A percentile compares a stretch with the other conserved stretches of the same genome.
phyloP scores from a whole-genome alignment of 108 stramenopile species.

The Cyclotella choctawhatcheeana region DNA sequence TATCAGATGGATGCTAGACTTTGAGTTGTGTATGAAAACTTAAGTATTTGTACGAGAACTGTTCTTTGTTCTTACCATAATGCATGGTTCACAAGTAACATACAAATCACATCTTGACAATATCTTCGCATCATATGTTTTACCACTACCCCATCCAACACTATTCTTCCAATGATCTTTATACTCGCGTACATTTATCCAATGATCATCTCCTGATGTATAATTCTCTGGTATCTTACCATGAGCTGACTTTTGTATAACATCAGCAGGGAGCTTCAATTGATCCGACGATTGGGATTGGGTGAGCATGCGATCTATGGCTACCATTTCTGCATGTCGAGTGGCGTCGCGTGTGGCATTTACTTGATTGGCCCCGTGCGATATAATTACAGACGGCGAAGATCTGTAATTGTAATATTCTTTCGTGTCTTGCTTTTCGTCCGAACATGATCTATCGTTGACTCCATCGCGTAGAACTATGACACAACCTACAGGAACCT shows the following conservation, averaged over 20 bases:
- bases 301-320: slow-evolving; percentile 83
- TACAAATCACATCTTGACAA: slow-evolving; percentile 66
- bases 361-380: slow-evolving; percentile 89
- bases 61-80: slow-evolving; percentile 58
- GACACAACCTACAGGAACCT: slow-evolving; percentile 91
- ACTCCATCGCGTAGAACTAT: slow-evolving; percentile 61
- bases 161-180: slow-evolving; percentile 61
- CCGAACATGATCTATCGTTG: slow-evolving; percentile 1
- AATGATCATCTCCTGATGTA: slow-evolving; percentile 43
- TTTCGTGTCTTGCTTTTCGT: background rate
- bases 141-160: slow-evolving; percentile 63
- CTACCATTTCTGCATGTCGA: slow-evolving; percentile 85
- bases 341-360: slow-evolving; percentile 88
- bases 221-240: slow-evolving; percentile 33
- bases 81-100: slow-evolving; percentile 91
- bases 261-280: slow-evolving; percentile 56
- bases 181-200: slow-evolving; percentile 59
- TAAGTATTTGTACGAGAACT: too few species aligned
- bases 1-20: too few species aligned
- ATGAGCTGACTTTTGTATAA: slow-evolving; percentile 44
- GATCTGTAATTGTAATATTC: background rate
- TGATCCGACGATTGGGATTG: slow-evolving; percentile 67
- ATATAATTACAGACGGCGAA: slow-evolving; percentile 65
- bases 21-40: too few species aligned
- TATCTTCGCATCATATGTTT: slow-evolving; percentile 54